phyloP scores from a whole-genome alignment of 805 yeast species.

The Ogataea naganishii region DNA sequence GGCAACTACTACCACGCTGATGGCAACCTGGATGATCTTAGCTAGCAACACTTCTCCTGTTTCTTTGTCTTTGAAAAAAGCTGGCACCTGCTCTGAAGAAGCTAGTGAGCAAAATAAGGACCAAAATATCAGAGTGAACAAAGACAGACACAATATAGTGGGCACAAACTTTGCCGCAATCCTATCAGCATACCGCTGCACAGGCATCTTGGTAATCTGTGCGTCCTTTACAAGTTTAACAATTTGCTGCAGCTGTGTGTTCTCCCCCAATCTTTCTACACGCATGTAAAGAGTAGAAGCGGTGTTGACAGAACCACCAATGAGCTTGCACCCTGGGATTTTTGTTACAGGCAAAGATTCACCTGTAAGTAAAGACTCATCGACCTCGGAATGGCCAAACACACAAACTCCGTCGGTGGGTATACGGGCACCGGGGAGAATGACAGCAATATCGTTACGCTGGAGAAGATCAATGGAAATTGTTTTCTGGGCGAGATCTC shows the following conservation, averaged over 20 bases:
- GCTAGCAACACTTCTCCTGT: slow-evolving; percentile 14
- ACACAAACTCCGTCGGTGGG: slow-evolving; percentile 88
- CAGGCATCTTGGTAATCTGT: slow-evolving; percentile 82
- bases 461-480: slow-evolving; percentile 77
- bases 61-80: slow-evolving; percentile 14
- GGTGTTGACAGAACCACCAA: slow-evolving; percentile 91
- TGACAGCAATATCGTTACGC: slow-evolving; percentile 62
- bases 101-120: slow-evolving; percentile 23
- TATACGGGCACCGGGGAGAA: slow-evolving; percentile 79
- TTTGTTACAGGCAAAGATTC: slow-evolving; percentile 76
- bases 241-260: slow-evolving; percentile 82
- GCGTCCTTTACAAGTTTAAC: slow-evolving; percentile 83
- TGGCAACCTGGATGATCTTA: slow-evolving; percentile 56
- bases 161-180: slow-evolving; percentile 86
- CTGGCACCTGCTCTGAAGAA: slow-evolving; percentile 13
- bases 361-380: slow-evolving; percentile 89
- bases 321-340: slow-evolving; percentile 47
- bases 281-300: slow-evolving; percentile 59
- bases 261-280: slow-evolving; percentile 68
- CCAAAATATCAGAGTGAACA: slow-evolving; percentile 64
- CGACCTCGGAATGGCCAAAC: slow-evolving; percentile 73
- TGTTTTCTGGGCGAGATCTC: slow-evolving; percentile 27
- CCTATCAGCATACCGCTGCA: slow-evolving; percentile 80
- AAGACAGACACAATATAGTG: slow-evolving; percentile 49
- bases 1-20: slow-evolving; percentile 92